These are phyloP conservation scores for Peronosclerospora sorghi DNA, from an alignment of 352 stramenopile genomes.

Conservation along the genomic window DNA sequence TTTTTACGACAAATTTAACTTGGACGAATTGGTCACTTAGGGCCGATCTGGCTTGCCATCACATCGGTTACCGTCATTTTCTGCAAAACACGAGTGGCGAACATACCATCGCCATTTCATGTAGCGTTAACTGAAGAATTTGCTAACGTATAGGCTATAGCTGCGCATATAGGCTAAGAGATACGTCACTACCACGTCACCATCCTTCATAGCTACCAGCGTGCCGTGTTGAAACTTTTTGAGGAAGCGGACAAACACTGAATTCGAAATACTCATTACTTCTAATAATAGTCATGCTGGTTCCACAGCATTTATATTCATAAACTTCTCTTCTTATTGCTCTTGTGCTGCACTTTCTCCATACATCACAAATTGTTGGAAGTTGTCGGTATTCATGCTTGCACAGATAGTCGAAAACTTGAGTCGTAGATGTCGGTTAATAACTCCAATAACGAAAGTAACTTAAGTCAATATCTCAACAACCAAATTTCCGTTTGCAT, in stretches of 20 bases:
- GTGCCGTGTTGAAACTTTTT: conserved; percentile 47
- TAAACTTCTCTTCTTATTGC: conserved; percentile 7
- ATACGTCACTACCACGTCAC: conserved; percentile 63
- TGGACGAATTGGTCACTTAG: too few species aligned
- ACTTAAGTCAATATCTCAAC: too few species aligned
- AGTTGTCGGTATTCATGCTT: too few species aligned
- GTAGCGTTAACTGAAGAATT: conserved; percentile 38
- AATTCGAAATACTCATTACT: conserved; percentile 50
- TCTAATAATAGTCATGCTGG: conserved; percentile 33
- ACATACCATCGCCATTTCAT: conserved; percentile 62
- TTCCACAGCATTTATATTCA: conserved; percentile 3
- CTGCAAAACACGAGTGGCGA: conserved; percentile 46
- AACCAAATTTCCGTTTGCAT: too few species aligned
- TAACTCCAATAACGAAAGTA: too few species aligned
- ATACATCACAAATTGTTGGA: too few species aligned
- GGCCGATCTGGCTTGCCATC: too few species aligned
- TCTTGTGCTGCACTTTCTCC: conserved; percentile 7
- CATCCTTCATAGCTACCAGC: conserved; percentile 64
- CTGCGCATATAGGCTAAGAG: conserved; percentile 61
- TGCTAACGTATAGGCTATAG: conserved; percentile 51
- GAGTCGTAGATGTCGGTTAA: too few species aligned
- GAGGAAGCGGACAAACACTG: conserved; percentile 37
- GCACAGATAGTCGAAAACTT: too few species aligned
- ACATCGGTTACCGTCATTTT: neutral
- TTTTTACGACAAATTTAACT: too few species aligned